Conservation (phyloP, 2,329 filamentous ascomycete species). For the Fusarium sp. region DNA sequence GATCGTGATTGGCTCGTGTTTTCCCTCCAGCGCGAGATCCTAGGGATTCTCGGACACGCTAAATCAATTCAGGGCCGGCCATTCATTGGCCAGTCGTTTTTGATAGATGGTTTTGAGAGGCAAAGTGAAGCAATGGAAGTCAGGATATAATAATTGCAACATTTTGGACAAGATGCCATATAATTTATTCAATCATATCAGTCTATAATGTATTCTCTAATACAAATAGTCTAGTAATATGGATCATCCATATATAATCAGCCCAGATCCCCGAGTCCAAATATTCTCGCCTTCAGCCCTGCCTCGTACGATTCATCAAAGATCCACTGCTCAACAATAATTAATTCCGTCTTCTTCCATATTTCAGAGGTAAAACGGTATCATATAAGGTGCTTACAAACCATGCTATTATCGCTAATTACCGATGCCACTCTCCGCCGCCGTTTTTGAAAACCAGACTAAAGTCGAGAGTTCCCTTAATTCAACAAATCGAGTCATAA, state of each 20-base stretch:
- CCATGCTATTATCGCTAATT: neutral
- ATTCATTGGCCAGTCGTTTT: constrained; percentile 9
- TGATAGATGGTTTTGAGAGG: constrained; percentile 7
- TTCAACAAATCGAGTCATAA: constrained; percentile 11
- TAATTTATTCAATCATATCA: no score
- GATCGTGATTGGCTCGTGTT: constrained; percentile 28
- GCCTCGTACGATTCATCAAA: constrained; percentile 36
- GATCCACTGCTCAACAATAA: constrained; percentile 27
- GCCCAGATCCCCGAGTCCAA: constrained; percentile 11
- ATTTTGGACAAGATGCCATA: neutral
- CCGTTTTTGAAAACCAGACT: neutral
- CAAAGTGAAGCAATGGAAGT: constrained; percentile 1
- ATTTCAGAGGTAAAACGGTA: neutral
- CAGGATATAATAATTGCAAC: neutral
- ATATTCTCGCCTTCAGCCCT: constrained; percentile 18
- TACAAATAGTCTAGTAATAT: neutral
- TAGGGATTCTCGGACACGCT: constrained; percentile 1
- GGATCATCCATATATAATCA: neutral
- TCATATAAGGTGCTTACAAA: constrained; percentile 7
- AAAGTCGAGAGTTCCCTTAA: constrained; percentile 2
- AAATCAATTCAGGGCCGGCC: neutral
- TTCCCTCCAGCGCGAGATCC: constrained; percentile 8
- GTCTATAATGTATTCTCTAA: neutral
- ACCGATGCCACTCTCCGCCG: constrained; percentile 4
- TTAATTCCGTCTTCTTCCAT: constrained; percentile 21